Evolutionary conservation across 495 filamentous ascomycete species (phyloP).

Genomic region (Chaetomium tenue): DNA sequence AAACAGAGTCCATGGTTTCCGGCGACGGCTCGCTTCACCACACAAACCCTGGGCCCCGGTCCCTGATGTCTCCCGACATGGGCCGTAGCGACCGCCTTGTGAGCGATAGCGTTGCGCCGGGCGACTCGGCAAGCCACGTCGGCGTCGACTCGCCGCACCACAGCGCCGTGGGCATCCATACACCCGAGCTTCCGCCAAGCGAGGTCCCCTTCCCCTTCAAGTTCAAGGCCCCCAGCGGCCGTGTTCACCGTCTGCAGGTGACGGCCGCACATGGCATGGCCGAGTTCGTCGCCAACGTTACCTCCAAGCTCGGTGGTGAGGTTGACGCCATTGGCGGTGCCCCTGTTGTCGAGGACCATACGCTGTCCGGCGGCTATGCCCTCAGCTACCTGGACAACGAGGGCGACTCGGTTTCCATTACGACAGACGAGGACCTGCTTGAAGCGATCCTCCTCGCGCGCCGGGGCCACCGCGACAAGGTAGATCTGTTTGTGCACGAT

Average conservation of each 20-base stretch:
- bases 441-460: constrained; percentile 86
- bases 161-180: constrained; percentile 48
- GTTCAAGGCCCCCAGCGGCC: constrained; percentile 96
- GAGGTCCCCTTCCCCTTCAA: constrained; percentile 93
- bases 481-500: constrained; percentile 96
- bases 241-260: constrained; percentile 89
- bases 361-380: constrained; percentile 78
- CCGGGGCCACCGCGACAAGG: constrained; percentile 77
- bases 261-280: constrained; percentile 74
- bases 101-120: constrained; percentile 80
- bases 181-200: constrained; percentile 51
- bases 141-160: constrained; percentile 75
- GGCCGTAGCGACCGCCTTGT: constrained; percentile 51
- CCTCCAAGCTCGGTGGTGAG: constrained; percentile 84
- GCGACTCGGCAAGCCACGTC: constrained; percentile 91
- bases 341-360: constrained; percentile 72
- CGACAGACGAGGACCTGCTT: constrained; percentile 86
- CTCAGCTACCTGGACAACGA: constrained; percentile 97
- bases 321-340: constrained; percentile 81
- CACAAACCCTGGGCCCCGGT: constrained; percentile 46
- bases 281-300: constrained; percentile 75
- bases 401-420: constrained; percentile 96
- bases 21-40: constrained; percentile 67
- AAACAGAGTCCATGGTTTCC: constrained; percentile 94
- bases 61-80: constrained; percentile 73